Base-by-base conservation (phyloP, 176 grass and related monocot species). In the Phoenix dactylifera region DNA sequence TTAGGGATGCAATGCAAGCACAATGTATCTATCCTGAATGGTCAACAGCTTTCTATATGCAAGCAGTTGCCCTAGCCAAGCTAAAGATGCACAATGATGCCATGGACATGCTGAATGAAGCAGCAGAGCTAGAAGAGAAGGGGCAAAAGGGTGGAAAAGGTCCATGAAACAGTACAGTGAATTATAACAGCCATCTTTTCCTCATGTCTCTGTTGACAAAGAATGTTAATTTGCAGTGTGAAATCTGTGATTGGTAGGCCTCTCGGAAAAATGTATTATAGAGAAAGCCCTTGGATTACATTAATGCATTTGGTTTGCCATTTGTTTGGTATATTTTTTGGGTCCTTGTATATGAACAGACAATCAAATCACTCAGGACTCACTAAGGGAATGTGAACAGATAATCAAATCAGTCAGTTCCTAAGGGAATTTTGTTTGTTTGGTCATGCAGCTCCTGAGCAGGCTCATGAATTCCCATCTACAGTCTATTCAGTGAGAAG, bases 1-100 rank as follows among this genome's bases (percentile, higher is more conserved):
- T 97, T 29, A 67, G 86, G 10, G 92, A 97, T 15, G 92, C 92
- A 17, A 97, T 97, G 92, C 92, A 97, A 74, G 92, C 92, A 0
- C 92, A 97, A 17, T 91, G 92, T 0, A 54, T 87, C 6, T 80
- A 79, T 65, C 92, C 92, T 14, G 92, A 97, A 7, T 97, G 92
- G 92, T 80, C 87, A 25, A 91, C 84, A 6, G 92, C 92, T 5
- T 97, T 97, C 80, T 97, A 91, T 26, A 97, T 97, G 92, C 92
- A 97, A 60, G 87, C 87, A 3, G 81, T 88, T 6, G 87, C 92
- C 0, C 87, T 97, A 6, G 74, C 87, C 7, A 97, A 91, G 73
- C 63, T 97, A 56, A 64, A 88, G 1, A 97, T 97, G 92, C 80
- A 91, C 57, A 85, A 69, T 48, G 92, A 91, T n/a, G 92, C 87